These are phyloP conservation scores for Hymenoscyphus albidus DNA, from an alignment of 2,329 filamentous ascomycete genomes.

Conservation along the genomic window DNA sequence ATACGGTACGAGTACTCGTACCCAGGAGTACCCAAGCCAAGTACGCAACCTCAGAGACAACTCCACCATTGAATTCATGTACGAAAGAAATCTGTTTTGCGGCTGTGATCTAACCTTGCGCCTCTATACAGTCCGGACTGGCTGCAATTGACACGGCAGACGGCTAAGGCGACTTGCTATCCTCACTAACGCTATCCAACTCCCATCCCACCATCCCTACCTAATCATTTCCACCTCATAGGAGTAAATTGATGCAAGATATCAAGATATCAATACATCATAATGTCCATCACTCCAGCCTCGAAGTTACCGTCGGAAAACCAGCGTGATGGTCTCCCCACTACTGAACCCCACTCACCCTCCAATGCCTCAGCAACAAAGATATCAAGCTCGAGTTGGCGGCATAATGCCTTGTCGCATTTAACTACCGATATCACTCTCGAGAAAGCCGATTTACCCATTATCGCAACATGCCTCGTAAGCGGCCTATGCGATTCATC, in stretches of 20 bases:
- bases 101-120: background rate
- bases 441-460: constrained; percentile 35
- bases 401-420: constrained; percentile 16
- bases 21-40: too few relatives aligned
- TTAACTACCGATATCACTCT: constrained; percentile 31
- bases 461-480: constrained; percentile 43
- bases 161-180: background rate
- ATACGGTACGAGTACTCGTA: too few relatives aligned
- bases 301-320: background rate
- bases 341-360: constrained; percentile 13
- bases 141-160: background rate
- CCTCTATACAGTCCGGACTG: background rate
- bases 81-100: background rate
- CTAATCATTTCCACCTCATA: background rate
- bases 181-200: background rate
- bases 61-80: background rate
- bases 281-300: background rate
- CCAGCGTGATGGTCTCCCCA: background rate
- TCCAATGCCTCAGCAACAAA: constrained; percentile 15
- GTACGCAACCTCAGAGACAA: too few relatives aligned
- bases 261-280: background rate
- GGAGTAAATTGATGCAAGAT: background rate
- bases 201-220: background rate
- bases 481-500: constrained; percentile 46
- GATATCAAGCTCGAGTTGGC: constrained; percentile 10